These are phyloP conservation scores for Penicillium sp. DNA, from an alignment of 2,329 filamentous ascomycete genomes.

Conservation along the genomic window DNA sequence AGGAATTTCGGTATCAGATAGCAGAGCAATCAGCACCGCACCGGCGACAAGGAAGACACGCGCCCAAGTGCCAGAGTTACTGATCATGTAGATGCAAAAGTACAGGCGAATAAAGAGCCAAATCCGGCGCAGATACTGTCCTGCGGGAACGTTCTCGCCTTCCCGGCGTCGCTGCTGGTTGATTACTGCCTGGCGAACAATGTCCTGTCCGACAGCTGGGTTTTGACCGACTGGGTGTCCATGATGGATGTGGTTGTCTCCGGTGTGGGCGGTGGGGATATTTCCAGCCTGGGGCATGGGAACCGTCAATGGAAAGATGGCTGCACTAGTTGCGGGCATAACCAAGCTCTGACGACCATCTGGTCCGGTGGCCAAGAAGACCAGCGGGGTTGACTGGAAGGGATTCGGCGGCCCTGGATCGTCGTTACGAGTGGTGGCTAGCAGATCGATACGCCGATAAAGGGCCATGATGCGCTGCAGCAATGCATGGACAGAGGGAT, in stretches of 20 bases:
- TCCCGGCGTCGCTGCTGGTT: slow-evolving; percentile 35
- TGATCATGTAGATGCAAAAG: slow-evolving; percentile 65
- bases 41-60: slow-evolving; percentile 49
- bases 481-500: neutral
- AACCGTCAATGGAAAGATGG: neutral
- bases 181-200: slow-evolving; percentile 41
- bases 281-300: neutral
- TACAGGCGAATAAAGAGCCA: slow-evolving; percentile 66
- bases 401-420: neutral
- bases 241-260: neutral
- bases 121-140: slow-evolving; percentile 51
- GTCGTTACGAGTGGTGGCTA: neutral
- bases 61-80: slow-evolving; percentile 54
- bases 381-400: neutral
- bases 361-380: slow-evolving; percentile 12
- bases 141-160: slow-evolving; percentile 22
- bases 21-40: slow-evolving; percentile 46
- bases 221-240: slow-evolving; percentile 10
- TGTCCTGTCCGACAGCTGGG: slow-evolving; percentile 37
- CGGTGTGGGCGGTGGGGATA: neutral
- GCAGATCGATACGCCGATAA: neutral
- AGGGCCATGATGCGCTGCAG: slow-evolving; percentile 3
- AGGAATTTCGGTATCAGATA: slow-evolving; percentile 51
- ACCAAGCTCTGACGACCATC: slow-evolving; percentile 19
- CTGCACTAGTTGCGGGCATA: slow-evolving; percentile 6